phyloP scores from a whole-genome alignment of 495 filamentous ascomycete genomes.

The Aspergillus ellipticus region DNA sequence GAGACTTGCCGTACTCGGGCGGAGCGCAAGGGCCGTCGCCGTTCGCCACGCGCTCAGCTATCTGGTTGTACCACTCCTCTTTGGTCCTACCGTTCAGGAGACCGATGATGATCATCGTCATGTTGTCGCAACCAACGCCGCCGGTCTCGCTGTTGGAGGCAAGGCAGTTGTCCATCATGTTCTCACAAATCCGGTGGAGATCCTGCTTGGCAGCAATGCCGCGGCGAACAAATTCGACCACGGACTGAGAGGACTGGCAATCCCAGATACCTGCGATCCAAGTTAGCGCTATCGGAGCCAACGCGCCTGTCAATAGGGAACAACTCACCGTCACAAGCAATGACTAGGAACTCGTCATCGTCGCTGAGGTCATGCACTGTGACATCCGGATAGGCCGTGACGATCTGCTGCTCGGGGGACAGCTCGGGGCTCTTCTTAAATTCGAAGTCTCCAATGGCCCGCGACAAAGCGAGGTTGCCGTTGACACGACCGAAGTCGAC shows the following conservation, averaged over 20 bases:
- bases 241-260: conserved; percentile 95
- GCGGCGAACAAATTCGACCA: conserved; percentile 92
- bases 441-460: conserved; percentile 98
- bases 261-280: conserved; percentile 85
- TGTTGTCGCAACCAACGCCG: conserved; percentile 98
- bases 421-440: conserved; percentile 99
- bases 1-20: conserved; percentile 96
- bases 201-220: conserved; percentile 95
- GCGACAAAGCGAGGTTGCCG: conserved; percentile 94
- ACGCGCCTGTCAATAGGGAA: neutral
- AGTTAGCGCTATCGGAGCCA: conserved; percentile 1
- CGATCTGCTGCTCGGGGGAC: conserved; percentile 93
- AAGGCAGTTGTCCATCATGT: conserved; percentile 99
- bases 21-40: conserved; percentile 98
- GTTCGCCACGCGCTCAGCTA: conserved; percentile 89
- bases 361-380: conserved; percentile 82
- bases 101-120: conserved; percentile 93
- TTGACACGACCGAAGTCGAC: conserved; percentile 99
- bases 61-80: conserved; percentile 96
- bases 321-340: conserved; percentile 92
- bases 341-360: conserved; percentile 94
- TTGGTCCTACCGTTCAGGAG: conserved; percentile 87
- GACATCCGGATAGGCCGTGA: conserved; percentile 94
- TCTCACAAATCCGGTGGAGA: conserved; percentile 90
- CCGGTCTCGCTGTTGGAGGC: conserved; percentile 96